Percentiles rank a stretch among this genome's conserved stretches.
Evolutionary conservation across 208 protist genomes (phyloP).

Genomic region (Crithidia brevicula): DNA sequence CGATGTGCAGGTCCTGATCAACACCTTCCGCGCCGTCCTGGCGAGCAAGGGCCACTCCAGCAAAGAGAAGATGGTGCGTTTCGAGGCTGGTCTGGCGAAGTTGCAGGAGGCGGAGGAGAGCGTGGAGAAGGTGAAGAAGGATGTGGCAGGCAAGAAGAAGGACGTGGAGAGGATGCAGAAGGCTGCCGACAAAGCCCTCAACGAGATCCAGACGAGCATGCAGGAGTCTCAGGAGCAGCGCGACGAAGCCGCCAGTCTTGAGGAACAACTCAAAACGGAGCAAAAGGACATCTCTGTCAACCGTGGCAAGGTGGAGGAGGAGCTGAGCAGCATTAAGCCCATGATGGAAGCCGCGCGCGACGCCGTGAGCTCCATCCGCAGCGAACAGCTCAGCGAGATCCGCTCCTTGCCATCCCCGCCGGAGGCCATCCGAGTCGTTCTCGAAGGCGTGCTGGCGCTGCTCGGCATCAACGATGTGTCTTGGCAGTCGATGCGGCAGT

Average conservation of each 20-base stretch:
- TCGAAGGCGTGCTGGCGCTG: conserved; percentile 96
- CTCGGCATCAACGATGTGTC: conserved; percentile 95
- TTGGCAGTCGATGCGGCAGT: conserved; percentile 97
- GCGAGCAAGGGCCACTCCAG: conserved; percentile 75
- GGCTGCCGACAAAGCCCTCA: conserved; percentile 93
- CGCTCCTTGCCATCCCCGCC: conserved; percentile 94
- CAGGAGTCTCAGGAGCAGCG: conserved; percentile 93
- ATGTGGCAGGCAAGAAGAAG: conserved; percentile 89
- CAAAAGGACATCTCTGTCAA: conserved; percentile 83
- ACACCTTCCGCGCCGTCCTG: conserved; percentile 85
- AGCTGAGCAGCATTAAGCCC: conserved; percentile 94
- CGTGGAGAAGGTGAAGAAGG: conserved; percentile 91
- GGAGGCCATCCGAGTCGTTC: conserved; percentile 94
- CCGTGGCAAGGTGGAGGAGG: conserved; percentile 88
- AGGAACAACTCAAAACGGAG: conserved; percentile 89
- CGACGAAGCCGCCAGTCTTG: conserved; percentile 87
- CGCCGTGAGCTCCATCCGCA: conserved; percentile 94
- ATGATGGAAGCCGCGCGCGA: conserved; percentile 94
- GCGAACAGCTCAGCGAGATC: conserved; percentile 96
- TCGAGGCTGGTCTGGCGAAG: conserved; percentile 93
- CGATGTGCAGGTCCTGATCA: conserved; percentile 85
- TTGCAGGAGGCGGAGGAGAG: conserved; percentile 93
- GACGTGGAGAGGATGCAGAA: conserved; percentile 94
- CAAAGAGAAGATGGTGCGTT: conserved; percentile 73
- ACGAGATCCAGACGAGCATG: conserved; percentile 96